Percentiles rank a stretch among this genome's conserved stretches.
Evolutionary conservation across 2,329 filamentous ascomycete species (phyloP).

Genomic region (Aspergillus jensenii): DNA sequence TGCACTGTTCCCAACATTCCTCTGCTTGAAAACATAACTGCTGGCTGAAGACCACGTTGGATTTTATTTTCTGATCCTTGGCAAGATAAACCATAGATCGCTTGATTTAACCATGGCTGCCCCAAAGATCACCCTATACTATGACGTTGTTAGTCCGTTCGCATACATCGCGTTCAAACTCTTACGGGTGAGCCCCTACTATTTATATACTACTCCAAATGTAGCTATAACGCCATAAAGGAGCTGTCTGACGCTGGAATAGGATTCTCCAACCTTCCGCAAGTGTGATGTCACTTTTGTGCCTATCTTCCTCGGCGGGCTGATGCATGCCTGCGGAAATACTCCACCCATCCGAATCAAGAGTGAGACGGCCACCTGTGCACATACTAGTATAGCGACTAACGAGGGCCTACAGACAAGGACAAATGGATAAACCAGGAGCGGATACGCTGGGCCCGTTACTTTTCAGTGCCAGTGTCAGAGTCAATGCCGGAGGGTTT

Average conservation of each 20-base stretch:
- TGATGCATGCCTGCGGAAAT: constrained; percentile 59
- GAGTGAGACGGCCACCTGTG: constrained; percentile 41
- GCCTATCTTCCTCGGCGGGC: constrained; percentile 60
- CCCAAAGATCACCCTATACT: constrained; percentile 56
- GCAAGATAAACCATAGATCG: not conserved
- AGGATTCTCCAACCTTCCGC: constrained; percentile 59
- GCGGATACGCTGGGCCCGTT: constrained; percentile 53
- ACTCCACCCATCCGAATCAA: constrained; percentile 56
- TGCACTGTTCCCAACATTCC: not conserved
- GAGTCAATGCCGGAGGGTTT: constrained; percentile 49
- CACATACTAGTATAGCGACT: not conserved
- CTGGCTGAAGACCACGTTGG: not conserved
- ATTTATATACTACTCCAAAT: not conserved
- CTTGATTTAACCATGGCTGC: constrained; percentile 39
- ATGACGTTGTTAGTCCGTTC: constrained; percentile 62
- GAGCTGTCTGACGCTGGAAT: not conserved
- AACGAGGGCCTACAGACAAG: constrained; percentile 50
- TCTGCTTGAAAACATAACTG: not conserved
- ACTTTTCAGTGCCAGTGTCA: constrained; percentile 56
- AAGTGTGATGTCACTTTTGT: constrained; percentile 56
- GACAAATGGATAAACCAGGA: constrained; percentile 57
- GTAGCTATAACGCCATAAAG: not conserved
- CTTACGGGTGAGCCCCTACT: constrained; percentile 45
- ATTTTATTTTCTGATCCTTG: not conserved
- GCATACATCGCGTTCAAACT: constrained; percentile 60